These are phyloP conservation scores for Lachnellula arida DNA, from an alignment of 2,329 filamentous ascomycete species.

Conservation along the genomic window DNA sequence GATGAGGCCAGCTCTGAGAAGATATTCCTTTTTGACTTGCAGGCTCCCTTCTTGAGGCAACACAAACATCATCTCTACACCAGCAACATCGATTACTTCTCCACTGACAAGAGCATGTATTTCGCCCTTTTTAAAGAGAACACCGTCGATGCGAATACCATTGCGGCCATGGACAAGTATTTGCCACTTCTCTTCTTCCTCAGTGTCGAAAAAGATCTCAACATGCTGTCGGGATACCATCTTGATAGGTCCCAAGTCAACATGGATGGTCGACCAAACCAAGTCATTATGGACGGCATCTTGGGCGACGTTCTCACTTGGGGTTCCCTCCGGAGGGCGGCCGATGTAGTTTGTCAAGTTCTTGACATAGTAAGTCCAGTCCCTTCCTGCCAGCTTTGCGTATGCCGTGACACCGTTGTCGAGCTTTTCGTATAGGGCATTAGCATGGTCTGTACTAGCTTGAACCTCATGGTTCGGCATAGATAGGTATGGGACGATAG, in stretches of 20 bases:
- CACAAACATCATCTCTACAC: slow-evolving; percentile 98
- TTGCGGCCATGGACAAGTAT: slow-evolving; percentile 88
- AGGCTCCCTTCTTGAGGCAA: slow-evolving; percentile 72
- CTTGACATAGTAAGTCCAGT: slow-evolving; percentile 82
- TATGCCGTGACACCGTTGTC: slow-evolving; percentile 64
- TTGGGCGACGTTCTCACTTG: slow-evolving; percentile 11
- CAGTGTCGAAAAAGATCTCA: slow-evolving; percentile 63
- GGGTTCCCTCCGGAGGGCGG: slow-evolving; percentile 54
- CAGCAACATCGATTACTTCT: slow-evolving; percentile 85
- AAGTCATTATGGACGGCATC: slow-evolving; percentile 75
- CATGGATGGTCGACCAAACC: slow-evolving; percentile 56
- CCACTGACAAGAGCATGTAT: slow-evolving; percentile 70
- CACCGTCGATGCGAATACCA: slow-evolving; percentile 78
- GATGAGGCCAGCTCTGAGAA: slow-evolving; percentile 60
- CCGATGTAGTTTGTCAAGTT: slow-evolving; percentile 73
- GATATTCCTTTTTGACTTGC: slow-evolving; percentile 63
- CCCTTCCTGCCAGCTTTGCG: slow-evolving; percentile 74
- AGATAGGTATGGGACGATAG: slow-evolving; percentile 23
- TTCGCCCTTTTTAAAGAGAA: slow-evolving; percentile 59
- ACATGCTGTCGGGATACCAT: slow-evolving; percentile 75
- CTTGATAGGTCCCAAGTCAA: slow-evolving; percentile 83
- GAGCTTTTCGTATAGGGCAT: slow-evolving; percentile 57
- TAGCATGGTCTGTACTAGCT: slow-evolving; percentile 58
- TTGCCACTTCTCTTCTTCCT: slow-evolving; percentile 69
- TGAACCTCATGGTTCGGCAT: slow-evolving; percentile 44